Evolutionary conservation across 257 asterid species (phyloP).

Genomic region (Phtheirospermum japonicum): DNA sequence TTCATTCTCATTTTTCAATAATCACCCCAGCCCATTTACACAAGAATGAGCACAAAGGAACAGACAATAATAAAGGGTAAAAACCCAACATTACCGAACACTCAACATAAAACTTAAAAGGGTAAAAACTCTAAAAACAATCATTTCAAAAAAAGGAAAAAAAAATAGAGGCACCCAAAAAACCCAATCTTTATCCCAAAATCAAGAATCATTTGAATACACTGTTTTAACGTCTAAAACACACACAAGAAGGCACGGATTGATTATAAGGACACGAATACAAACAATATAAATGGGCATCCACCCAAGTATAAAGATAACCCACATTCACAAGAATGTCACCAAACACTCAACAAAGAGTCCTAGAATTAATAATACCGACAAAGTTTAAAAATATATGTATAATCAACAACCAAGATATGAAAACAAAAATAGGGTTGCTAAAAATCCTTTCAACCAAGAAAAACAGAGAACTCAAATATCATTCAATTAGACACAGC

Average conservation of each 20-base stretch:
- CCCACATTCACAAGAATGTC: conserved; percentile 16
- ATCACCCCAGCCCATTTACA: background rate
- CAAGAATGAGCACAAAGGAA: background rate
- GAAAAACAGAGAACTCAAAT: conserved; percentile 10
- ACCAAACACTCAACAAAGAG: background rate
- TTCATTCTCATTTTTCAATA: background rate
- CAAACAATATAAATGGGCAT: conserved; percentile 3
- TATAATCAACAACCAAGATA: background rate
- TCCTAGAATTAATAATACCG: background rate
- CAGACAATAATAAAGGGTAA: too few relatives aligned
- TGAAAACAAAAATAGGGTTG: background rate
- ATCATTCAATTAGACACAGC: background rate
- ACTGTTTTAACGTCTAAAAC: too few relatives aligned
- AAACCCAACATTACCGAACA: too few relatives aligned
- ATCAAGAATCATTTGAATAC: too few relatives aligned
- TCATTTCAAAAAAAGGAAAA: too few relatives aligned
- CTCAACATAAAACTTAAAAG: too few relatives aligned
- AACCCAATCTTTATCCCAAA: too few relatives aligned
- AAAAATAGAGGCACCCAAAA: too few relatives aligned
- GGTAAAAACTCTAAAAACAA: too few relatives aligned
- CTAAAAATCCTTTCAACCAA: background rate
- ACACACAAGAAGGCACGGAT: background rate
- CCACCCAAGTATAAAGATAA: background rate
- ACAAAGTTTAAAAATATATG: too few relatives aligned
- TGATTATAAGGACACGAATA: background rate